Conservation (phyloP, 2,329 filamentous ascomycete genomes). For the Stagonosporopsis cucurbitacearum region DNA sequence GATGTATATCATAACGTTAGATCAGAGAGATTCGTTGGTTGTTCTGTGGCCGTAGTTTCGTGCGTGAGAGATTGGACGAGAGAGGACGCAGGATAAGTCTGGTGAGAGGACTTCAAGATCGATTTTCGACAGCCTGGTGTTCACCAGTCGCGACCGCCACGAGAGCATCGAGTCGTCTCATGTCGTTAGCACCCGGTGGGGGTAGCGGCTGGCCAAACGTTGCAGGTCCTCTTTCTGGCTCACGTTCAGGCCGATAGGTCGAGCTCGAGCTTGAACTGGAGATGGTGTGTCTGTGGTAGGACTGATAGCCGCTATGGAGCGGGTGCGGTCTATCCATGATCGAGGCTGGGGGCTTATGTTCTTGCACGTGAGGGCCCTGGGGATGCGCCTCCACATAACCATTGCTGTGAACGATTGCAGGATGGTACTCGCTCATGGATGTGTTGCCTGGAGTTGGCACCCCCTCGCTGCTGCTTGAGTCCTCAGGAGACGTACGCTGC, state of each 20-base stretch:
- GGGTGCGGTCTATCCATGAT: constrained; percentile 49
- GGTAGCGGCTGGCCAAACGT: constrained; percentile 44
- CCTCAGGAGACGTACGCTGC: constrained; percentile 62
- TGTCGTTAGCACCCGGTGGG: constrained; percentile 53
- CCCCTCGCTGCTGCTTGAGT: constrained; percentile 62
- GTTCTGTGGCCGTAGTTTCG: constrained; percentile 33
- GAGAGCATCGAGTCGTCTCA: constrained; percentile 66
- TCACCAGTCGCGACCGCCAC: constrained; percentile 71
- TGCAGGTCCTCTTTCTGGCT: constrained; percentile 38
- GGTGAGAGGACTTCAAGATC: constrained; percentile 16
- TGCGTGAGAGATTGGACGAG: constrained; percentile 14
- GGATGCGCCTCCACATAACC: constrained; percentile 55
- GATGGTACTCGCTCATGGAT: constrained; percentile 58
- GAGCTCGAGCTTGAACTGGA: constrained; percentile 31
- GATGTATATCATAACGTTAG: constrained; percentile 24
- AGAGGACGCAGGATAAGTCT: not conserved
- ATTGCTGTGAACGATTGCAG: constrained; percentile 59
- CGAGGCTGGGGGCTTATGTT: constrained; percentile 47
- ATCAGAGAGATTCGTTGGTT: constrained; percentile 29
- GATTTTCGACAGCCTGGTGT: constrained; percentile 47
- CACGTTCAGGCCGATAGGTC: constrained; percentile 39
- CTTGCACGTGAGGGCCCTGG: constrained; percentile 49
- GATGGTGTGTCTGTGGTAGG: constrained; percentile 39
- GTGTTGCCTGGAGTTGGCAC: constrained; percentile 60
- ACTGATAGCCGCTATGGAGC: constrained; percentile 37